phyloP scores from a whole-genome alignment of 371 early-diverging fungal species.

The Apophysomyces variabilis region DNA sequence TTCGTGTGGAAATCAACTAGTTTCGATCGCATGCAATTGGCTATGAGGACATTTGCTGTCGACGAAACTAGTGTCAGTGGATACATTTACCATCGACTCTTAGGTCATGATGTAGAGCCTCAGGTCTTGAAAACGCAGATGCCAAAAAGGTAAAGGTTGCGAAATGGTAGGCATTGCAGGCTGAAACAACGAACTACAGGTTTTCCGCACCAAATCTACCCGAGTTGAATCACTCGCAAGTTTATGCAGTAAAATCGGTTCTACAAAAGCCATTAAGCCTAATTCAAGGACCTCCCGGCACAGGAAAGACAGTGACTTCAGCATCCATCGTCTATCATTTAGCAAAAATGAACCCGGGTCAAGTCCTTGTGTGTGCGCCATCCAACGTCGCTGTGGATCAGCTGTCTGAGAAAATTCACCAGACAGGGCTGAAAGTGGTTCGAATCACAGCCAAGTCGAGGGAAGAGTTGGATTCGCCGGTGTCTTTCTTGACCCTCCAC shows the following conservation, averaged over 20 bases:
- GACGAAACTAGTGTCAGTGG: conserved; percentile 94
- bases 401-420: conserved; percentile 95
- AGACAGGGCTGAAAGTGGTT: conserved; percentile 94
- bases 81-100: conserved; percentile 91
- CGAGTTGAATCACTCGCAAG: conserved; percentile 98
- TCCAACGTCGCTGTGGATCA: conserved; percentile 99
- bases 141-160: conserved; percentile 68
- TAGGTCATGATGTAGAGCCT: conserved; percentile 93
- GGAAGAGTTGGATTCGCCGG: conserved; percentile 92
- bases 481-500: conserved; percentile 91
- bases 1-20: conserved; percentile 99
- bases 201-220: conserved; percentile 93
- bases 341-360: conserved; percentile 89
- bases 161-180: not conserved
- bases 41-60: conserved; percentile 95
- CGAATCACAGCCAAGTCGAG: conserved; percentile 94
- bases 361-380: conserved; percentile 98
- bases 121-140: conserved; percentile 73
- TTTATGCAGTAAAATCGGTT: conserved; percentile 91
- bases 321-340: conserved; percentile 98
- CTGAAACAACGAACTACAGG: conserved; percentile 22
- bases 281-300: conserved; percentile 98
- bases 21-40: conserved; percentile 96
- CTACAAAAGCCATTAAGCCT: conserved; percentile 90
- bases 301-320: conserved; percentile 98